These are phyloP conservation scores for Tremellales sp. DNA, from an alignment of 1,284 basidiomycete genomes.

Conservation along the genomic window DNA sequence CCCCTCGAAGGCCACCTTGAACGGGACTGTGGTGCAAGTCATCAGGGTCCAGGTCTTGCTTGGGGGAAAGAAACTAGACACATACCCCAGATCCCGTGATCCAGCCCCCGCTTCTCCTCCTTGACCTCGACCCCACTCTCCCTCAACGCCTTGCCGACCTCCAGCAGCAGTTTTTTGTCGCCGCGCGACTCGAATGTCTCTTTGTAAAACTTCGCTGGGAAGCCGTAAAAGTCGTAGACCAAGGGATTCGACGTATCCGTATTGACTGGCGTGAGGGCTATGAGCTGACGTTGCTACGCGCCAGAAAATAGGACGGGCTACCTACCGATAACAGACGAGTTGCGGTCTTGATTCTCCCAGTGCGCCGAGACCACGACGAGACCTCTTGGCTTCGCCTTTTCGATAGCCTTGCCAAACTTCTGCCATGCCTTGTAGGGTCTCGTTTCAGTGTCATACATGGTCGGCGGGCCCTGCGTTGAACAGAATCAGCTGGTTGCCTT, in stretches of 20 bases:
- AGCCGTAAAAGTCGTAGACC: conserved; percentile 52
- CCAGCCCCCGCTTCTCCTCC: conserved; percentile 43
- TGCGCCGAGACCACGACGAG: conserved; percentile 51
- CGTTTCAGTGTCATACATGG: conserved; percentile 45
- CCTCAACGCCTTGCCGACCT: conserved; percentile 34
- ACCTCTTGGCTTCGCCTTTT: conserved; percentile 33
- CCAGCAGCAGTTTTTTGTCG: conserved; percentile 27
- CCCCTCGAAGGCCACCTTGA: conserved; percentile 46
- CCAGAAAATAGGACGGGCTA: conserved; percentile 1
- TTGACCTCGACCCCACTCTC: conserved; percentile 24
- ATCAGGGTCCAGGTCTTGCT: not conserved
- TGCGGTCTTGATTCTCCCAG: conserved; percentile 46
- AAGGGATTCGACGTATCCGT: conserved; percentile 44
- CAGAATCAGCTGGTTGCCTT: conserved; percentile 9
- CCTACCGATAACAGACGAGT: conserved; percentile 30
- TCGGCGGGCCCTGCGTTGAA: conserved; percentile 46
- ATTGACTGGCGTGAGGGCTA: conserved; percentile 31
- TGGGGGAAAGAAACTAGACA: conserved; percentile 1
- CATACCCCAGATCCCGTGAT: conserved; percentile 51
- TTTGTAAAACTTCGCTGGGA: conserved; percentile 49
- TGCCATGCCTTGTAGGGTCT: conserved; percentile 49
- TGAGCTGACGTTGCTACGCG: conserved; percentile 11
- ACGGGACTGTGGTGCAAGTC: conserved; percentile 39
- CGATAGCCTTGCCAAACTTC: conserved; percentile 40
- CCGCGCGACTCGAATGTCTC: conserved; percentile 38